A percentile compares a stretch with the other conserved stretches of the same genome.
Conservation (phyloP, 2,329 filamentous ascomycete species). For the Coleophoma eucalyptorum region DNA sequence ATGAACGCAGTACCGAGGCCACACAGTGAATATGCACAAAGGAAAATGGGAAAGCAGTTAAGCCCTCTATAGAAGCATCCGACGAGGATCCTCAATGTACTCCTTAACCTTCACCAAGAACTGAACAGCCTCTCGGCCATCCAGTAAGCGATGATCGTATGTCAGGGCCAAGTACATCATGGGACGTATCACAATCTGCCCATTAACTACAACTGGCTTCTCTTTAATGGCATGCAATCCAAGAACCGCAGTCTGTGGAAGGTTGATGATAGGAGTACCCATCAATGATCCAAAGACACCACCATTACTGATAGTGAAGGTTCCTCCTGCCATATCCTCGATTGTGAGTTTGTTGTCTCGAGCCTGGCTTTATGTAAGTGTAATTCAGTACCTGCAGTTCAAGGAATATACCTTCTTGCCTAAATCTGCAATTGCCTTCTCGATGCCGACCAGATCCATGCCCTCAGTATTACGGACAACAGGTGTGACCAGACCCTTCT, state of each 20-base stretch:
- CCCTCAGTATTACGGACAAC: conserved; percentile 91
- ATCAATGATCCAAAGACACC: conserved; percentile 96
- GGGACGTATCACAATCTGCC: conserved; percentile 92
- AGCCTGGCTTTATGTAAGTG: conserved; percentile 50
- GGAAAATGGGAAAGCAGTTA: neutral
- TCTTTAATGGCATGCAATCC: conserved; percentile 98
- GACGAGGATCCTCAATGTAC: conserved; percentile 90
- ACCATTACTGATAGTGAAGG: conserved; percentile 96
- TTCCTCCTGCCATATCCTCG: conserved; percentile 98
- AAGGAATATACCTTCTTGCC: conserved; percentile 76
- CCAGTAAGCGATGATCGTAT: conserved; percentile 93
- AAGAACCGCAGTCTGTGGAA: conserved; percentile 87
- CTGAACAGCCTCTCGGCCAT: conserved; percentile 91
- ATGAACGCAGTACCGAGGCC: neutral
- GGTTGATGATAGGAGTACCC: conserved; percentile 98
- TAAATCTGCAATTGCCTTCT: conserved; percentile 86
- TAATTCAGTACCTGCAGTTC: neutral
- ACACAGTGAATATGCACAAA: neutral
- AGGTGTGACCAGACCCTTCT: conserved; percentile 95
- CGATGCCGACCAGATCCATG: conserved; percentile 84
- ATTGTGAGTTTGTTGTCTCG: conserved; percentile 96
- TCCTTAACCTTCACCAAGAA: conserved; percentile 98
- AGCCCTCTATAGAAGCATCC: conserved; percentile 66
- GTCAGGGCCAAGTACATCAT: conserved; percentile 99
- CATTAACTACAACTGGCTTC: conserved; percentile 81